Percentiles rank a stretch among this genome's conserved stretches.
Conservation (phyloP, 257 asterid genomes). For the Nemophila menziesii region DNA sequence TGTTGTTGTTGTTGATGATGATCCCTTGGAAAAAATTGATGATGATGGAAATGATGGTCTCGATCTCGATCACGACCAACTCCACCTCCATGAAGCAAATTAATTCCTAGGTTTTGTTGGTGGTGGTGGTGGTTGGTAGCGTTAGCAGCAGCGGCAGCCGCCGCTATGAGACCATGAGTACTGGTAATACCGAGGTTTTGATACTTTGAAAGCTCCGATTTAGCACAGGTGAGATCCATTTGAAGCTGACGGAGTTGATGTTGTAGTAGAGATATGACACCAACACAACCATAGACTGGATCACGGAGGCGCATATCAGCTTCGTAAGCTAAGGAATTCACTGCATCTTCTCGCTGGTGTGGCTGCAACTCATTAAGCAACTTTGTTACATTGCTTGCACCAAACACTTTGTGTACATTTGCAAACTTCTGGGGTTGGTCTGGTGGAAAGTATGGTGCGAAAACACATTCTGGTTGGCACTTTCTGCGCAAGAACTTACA, state of each 20-base stretch:
- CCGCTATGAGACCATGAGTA: conserved; percentile 27
- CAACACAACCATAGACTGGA: conserved; percentile 36
- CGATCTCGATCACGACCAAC: conserved; percentile 6
- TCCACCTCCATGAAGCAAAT: conserved; percentile 17
- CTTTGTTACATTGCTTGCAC: conserved; percentile 31
- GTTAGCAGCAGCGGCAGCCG: conserved; percentile 19
- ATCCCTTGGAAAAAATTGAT: conserved; percentile 30
- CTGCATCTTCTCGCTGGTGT: conserved; percentile 34
- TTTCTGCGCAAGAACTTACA: conserved; percentile 32
- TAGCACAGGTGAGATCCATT: conserved; percentile 31
- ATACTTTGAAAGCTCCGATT: conserved; percentile 31
- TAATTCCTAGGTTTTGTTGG: conserved; percentile 21
- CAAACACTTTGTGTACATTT: conserved; percentile 33
- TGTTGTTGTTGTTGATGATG: conserved; percentile 20
- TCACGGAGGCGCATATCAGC: conserved; percentile 40
- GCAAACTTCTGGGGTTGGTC: conserved; percentile 36
- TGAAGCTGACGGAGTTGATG: conserved; percentile 38
- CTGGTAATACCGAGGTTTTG: conserved; percentile 20
- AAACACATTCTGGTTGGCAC: conserved; percentile 35
- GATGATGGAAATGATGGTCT: conserved; percentile 22
- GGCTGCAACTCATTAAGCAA: conserved; percentile 32
- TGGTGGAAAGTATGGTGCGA: conserved; percentile 36
- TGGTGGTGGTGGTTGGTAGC: conserved; percentile 18
- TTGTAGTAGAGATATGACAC: conserved; percentile 31
- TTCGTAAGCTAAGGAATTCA: conserved; percentile 30